Evolutionary conservation across 768 basidiomycete species (phyloP), one percentile per base, ranked within the genome.

Genomic region (Mycena galopus): DNA sequence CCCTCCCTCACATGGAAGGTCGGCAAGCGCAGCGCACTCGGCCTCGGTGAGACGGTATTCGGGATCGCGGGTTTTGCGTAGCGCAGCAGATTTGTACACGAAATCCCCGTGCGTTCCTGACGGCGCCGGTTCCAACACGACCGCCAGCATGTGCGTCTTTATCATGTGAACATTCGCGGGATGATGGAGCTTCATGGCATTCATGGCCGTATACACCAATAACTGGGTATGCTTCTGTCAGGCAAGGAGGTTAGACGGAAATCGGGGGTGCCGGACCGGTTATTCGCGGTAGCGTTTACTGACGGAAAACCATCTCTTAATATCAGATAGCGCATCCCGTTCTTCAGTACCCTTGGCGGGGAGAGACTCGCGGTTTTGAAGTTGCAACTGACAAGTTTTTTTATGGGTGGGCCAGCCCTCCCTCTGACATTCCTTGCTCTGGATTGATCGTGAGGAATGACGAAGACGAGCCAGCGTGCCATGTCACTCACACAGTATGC

Each of bases 261-360:
- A n/a, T n/a, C n/a, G n/a, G n/a, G n/a, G n/a, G n/a, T n/a, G n/a
- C n/a, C n/a, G n/a, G n/a, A n/a, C n/a, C n/a, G n/a, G n/a, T n/a
- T n/a, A n/a, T n/a, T n/a, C n/a, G n/a, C n/a, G n/a, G n/a, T n/a
- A 39, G 14, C 4, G 39, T 39, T 14, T 12, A 67, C 69, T 50
- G 19, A 71, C 73, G 16, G 59, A 53, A 27, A 71, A 74, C 69
- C 73, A 74, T 27, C 64, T 74, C 37, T 74, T 74, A 25, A 74
- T 67, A 50, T 55, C 39, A 4, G 53, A 51, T 0, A 70, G 32
- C 30, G 23, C 50, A 37, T 74, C 60, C 6, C 69, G 64, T 61
- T 33, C 60, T 25, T 21, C 25, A 9, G 65, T 74, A 0, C 73
- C 73, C 7, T 39, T 39, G 2, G 25, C 60, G 23, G 73, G 69